Conservation (phyloP, 2,329 filamentous ascomycete species). For the Exserohilum rostratum region DNA sequence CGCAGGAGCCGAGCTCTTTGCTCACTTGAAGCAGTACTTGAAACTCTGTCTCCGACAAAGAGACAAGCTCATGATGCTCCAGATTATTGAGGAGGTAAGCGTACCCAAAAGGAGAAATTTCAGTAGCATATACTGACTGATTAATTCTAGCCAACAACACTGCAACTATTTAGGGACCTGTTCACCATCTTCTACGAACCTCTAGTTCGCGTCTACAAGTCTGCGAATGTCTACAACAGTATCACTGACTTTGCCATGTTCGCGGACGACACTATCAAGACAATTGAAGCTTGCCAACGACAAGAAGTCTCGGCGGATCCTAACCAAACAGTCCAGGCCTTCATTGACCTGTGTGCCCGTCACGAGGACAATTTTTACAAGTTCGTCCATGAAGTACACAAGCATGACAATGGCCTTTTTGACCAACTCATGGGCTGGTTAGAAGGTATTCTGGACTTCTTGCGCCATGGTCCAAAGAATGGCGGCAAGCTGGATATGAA, state of each 20-base stretch:
- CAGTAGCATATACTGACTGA: conserved; percentile 19
- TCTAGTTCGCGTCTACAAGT: conserved; percentile 95
- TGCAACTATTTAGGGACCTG: conserved; percentile 93
- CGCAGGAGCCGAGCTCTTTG: conserved; percentile 89
- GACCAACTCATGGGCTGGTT: conserved; percentile 97
- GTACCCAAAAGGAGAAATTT: not conserved
- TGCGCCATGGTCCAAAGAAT: conserved; percentile 77
- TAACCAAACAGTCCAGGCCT: conserved; percentile 96
- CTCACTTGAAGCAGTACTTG: conserved; percentile 90
- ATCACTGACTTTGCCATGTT: conserved; percentile 96
- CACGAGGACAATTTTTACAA: conserved; percentile 99
- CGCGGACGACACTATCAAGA: conserved; percentile 88
- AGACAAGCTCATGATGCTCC: conserved; percentile 97
- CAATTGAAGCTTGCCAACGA: conserved; percentile 70
- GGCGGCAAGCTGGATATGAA: conserved; percentile 94
- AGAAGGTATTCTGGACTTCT: conserved; percentile 91
- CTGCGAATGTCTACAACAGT: conserved; percentile 95
- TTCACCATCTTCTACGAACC: conserved; percentile 99
- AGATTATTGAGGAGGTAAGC: conserved; percentile 81
- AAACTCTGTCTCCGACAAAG: conserved; percentile 90
- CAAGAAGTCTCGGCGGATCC: conserved; percentile 91
- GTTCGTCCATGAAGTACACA: conserved; percentile 97
- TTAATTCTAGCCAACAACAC: conserved; percentile 71
- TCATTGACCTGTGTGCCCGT: conserved; percentile 93
- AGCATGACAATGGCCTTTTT: conserved; percentile 95